Conservation (phyloP, 305 asterid species). For the Fraxinus ornus region DNA sequence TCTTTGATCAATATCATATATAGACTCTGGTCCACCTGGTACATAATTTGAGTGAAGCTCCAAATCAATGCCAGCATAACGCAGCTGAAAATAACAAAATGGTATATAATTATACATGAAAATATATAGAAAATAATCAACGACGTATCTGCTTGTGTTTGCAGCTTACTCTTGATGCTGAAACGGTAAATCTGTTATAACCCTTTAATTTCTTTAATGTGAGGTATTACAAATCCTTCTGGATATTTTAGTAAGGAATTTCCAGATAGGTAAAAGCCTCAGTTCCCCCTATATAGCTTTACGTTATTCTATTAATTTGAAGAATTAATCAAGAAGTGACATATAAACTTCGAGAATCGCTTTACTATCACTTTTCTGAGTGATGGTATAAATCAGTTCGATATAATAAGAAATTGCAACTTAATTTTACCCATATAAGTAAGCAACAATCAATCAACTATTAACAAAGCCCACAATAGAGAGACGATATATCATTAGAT, state of each 20-base stretch:
- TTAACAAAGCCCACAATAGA: background rate
- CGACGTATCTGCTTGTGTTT: background rate
- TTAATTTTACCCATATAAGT: background rate
- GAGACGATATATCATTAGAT: background rate
- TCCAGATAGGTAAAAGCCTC: background rate
- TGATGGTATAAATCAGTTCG: background rate
- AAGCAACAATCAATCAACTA: background rate
- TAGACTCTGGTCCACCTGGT: conserved; percentile 62
- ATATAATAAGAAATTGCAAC: background rate
- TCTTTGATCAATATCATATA: conserved; percentile 56
- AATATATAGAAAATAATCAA: background rate
- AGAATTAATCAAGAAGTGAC: background rate
- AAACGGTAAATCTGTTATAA: background rate
- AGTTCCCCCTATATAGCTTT: background rate
- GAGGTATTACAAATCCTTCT: background rate
- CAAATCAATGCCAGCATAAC: conserved; percentile 67
- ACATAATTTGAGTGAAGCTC: conserved; percentile 62
- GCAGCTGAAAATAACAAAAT: conserved; percentile 41
- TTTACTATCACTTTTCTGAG: background rate
- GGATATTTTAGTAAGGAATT: background rate
- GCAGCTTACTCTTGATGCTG: background rate
- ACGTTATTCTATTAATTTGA: background rate
- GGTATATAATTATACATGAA: background rate
- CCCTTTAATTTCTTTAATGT: background rate
- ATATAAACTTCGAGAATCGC: background rate